These are phyloP conservation scores for Candida nitratophila DNA, from an alignment of 805 yeast species.

Conservation along the genomic window DNA sequence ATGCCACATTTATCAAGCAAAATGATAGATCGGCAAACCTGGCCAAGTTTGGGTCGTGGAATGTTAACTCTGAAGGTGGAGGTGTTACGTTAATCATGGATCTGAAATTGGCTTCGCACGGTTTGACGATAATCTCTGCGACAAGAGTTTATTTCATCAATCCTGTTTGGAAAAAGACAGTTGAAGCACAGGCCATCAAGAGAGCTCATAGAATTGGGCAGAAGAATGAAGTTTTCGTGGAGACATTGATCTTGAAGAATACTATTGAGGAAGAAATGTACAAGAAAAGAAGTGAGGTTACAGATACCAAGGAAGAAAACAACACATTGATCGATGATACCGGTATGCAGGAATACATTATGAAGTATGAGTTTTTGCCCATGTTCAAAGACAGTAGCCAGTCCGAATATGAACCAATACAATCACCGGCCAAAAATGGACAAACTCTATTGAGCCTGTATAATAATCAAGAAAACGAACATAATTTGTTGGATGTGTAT, in stretches of 20 bases:
- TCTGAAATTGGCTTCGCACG: constrained; percentile 59
- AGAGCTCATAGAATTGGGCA: constrained; percentile 78
- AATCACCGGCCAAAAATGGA: constrained; percentile 16
- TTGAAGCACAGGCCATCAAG: constrained; percentile 72
- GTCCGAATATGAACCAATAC: constrained; percentile 30
- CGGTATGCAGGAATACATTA: constrained; percentile 50
- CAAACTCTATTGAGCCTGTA: constrained; percentile 2
- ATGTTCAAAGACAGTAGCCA: constrained; percentile 10
- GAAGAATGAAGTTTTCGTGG: constrained; percentile 55
- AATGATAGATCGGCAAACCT: constrained; percentile 46
- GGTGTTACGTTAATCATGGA: constrained; percentile 62
- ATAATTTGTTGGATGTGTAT: neutral
- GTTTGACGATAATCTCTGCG: constrained; percentile 60
- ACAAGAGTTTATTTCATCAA: constrained; percentile 63
- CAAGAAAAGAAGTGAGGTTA: constrained; percentile 20
- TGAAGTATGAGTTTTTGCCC: constrained; percentile 40
- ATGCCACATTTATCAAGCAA: constrained; percentile 52
- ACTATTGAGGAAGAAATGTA: constrained; percentile 69
- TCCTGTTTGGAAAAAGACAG: constrained; percentile 63
- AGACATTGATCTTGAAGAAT: constrained; percentile 52
- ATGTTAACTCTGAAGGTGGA: constrained; percentile 34
- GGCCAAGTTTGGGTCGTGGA: constrained; percentile 38
- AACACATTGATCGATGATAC: constrained; percentile 48
- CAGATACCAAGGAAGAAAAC: constrained; percentile 7
- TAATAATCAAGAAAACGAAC: neutral